Conservation (phyloP, 176 grass and related monocot genomes). For the Themeda triandra region DNA sequence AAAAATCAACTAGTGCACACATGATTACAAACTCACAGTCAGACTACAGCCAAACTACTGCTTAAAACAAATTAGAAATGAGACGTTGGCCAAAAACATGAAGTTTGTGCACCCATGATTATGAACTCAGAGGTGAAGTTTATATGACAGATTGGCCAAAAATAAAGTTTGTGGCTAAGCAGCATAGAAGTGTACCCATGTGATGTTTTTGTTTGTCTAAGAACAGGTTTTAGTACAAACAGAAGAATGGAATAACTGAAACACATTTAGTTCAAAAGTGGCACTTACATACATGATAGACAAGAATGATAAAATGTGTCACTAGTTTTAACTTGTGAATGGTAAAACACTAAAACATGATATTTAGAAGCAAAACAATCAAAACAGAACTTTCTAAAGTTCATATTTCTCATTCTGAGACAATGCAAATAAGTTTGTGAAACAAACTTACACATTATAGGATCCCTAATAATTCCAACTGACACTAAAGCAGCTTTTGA, state of each 20-base stretch:
- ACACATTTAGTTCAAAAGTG: not conserved
- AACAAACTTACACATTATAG: conserved; percentile 58
- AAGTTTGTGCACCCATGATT: not conserved
- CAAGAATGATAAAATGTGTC: not conserved
- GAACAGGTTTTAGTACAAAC: not conserved
- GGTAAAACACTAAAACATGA: not conserved
- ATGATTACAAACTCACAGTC: not conserved
- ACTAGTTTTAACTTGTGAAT: not conserved
- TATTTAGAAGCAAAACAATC: not conserved
- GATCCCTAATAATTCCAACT: conserved; percentile 89
- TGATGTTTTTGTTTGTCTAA: not conserved
- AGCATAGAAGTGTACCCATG: conserved; percentile 1
- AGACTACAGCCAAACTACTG: not conserved
- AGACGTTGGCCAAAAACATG: not conserved
- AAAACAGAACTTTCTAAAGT: too few species aligned
- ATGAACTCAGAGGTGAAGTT: not conserved
- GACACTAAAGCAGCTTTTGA: conserved; percentile 84
- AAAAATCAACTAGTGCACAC: not conserved
- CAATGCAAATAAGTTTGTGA: conserved; percentile 24
- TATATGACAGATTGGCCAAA: not conserved
- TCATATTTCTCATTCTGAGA: not conserved
- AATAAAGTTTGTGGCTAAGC: not conserved
- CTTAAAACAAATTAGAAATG: not conserved
- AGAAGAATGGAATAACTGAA: not conserved
- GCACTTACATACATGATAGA: not conserved